Conservation (phyloP, 164 flowering plant genomes). For the Annona cherimola region DNA sequence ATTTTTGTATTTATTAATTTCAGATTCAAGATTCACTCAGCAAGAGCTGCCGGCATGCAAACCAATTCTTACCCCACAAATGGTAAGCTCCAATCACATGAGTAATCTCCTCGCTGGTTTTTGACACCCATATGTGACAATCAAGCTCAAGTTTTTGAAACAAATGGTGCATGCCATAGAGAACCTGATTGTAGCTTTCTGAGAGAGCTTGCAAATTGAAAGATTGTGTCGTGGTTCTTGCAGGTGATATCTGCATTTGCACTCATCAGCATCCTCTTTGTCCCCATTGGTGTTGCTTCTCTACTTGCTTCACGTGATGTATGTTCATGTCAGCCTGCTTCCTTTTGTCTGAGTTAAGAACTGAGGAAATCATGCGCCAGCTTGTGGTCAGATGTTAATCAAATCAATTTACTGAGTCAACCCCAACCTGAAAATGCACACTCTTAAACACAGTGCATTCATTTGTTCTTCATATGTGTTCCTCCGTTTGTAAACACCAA, state of each 20-base stretch:
- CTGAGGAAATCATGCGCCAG: neutral
- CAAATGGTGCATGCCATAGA: neutral
- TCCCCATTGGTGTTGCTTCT: conserved; percentile 85
- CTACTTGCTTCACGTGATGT: conserved; percentile 83
- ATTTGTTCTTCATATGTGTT: neutral
- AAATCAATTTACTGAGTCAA: neutral
- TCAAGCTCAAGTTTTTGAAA: neutral
- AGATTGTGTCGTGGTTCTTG: neutral
- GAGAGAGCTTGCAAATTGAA: neutral
- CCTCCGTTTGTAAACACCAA: neutral
- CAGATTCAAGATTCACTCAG: conserved; percentile 73
- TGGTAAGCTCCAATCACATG: conserved; percentile 38
- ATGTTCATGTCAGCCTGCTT: conserved; percentile 16
- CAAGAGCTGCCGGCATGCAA: conserved; percentile 99
- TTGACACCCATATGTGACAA: neutral
- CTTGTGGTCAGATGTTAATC: neutral
- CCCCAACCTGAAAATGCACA: neutral
- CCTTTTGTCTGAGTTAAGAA: neutral
- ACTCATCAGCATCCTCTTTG: conserved; percentile 62
- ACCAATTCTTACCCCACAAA: conserved; percentile 89
- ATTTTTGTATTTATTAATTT: neutral
- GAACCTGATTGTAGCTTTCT: neutral
- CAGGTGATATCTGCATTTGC: conserved; percentile 86
- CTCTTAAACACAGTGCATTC: neutral
- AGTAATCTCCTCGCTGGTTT: neutral